These are phyloP conservation scores for Tetrahymena borealis DNA, from an alignment of 73 alveolate genomes.

Conservation along the genomic window DNA sequence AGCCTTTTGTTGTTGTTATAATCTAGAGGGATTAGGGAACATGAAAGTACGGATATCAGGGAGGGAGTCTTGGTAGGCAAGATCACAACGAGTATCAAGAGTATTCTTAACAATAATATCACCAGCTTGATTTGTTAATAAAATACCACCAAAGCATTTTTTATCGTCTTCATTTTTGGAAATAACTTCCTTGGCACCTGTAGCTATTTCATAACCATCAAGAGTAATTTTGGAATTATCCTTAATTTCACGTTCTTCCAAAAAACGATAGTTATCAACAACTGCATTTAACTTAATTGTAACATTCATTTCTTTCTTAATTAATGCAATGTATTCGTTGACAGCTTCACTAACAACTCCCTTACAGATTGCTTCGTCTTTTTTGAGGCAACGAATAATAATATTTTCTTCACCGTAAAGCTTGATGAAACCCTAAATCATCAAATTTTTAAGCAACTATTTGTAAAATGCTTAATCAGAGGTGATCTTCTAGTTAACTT, in stretches of 20 bases:
- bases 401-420: conserved; percentile 24
- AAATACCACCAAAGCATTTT: conserved; percentile 45
- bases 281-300: conserved; percentile 10
- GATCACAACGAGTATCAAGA: conserved; percentile 31
- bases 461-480: conserved; percentile 30
- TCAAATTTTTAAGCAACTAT: conserved; percentile 22
- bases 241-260: conserved; percentile 26
- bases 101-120: conserved; percentile 40
- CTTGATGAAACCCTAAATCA: conserved; percentile 36
- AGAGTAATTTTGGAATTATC: conserved; percentile 14
- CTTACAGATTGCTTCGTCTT: conserved; percentile 5
- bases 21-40: conserved; percentile 28
- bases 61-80: conserved; percentile 30
- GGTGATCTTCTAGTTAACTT: conserved; percentile 20
- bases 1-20: too few species aligned
- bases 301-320: conserved; percentile 22
- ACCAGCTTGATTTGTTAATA: conserved; percentile 31
- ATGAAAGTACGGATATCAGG: conserved; percentile 25
- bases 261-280: conserved; percentile 22
- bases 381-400: conserved; percentile 23
- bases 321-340: conserved; percentile 9
- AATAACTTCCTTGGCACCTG: conserved; percentile 26
- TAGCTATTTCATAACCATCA: background rate
- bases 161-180: conserved; percentile 36
- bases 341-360: conserved; percentile 14